Evolutionary conservation across 768 basidiomycete species (phyloP).

Genomic region (Termitomyces sp.): DNA sequence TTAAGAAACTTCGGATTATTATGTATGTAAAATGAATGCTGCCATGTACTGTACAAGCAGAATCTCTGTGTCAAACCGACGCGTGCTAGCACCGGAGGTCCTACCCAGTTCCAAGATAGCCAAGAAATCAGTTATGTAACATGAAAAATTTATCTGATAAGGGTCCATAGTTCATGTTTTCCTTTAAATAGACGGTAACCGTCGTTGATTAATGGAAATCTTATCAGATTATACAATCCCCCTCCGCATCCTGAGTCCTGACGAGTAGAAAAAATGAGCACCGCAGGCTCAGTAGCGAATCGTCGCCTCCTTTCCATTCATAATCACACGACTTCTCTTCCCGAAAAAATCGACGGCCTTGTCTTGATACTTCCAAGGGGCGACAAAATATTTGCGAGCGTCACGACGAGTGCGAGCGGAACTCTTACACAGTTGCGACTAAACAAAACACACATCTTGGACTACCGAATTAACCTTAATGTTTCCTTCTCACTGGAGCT

Average conservation of each 20-base stretch:
- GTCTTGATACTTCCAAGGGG: slow-evolving; percentile 29
- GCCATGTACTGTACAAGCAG: background rate
- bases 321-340: slow-evolving; percentile 20
- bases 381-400: slow-evolving; percentile 20
- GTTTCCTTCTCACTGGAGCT: slow-evolving; percentile 23
- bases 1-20: background rate
- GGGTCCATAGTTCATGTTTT: background rate
- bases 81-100: too few species aligned
- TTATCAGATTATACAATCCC: slow-evolving; percentile 19
- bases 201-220: slow-evolving; percentile 6
- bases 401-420: slow-evolving; percentile 10
- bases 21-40: background rate
- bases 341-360: slow-evolving; percentile 15
- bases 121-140: slow-evolving; percentile 6
- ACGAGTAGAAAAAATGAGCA: background rate
- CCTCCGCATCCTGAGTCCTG: background rate
- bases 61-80: background rate
- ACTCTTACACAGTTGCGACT: slow-evolving; percentile 20
- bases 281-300: slow-evolving; percentile 4
- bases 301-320: slow-evolving; percentile 25
- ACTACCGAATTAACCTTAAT: slow-evolving; percentile 16
- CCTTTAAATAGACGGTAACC: background rate
- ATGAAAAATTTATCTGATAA: slow-evolving; percentile 19
- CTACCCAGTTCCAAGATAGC: background rate
- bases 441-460: slow-evolving; percentile 21